Evolutionary conservation across 2,329 filamentous ascomycete genomes (phyloP), one percentile per base, ranked within the genome.

Genomic region (Fusarium sacchari): DNA sequence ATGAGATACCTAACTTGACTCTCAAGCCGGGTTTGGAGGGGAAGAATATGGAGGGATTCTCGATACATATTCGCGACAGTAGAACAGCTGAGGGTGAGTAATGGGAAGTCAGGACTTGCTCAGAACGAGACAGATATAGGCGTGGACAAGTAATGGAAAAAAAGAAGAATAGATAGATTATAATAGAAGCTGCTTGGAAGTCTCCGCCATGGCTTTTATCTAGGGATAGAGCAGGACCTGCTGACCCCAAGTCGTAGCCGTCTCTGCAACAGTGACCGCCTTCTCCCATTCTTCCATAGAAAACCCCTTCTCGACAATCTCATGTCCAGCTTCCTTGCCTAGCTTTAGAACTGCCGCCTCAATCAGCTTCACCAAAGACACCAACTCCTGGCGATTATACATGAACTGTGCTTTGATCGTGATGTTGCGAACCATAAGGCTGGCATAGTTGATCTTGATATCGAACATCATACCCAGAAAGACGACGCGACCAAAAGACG

Each of bases 361-460:
- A 18, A 75, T 49, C 69, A 75, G 44, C 32, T 73, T 71, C 44
- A 75, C 58, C 7, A 75, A 18, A 6, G 52, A 52, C 3, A 26
- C 63, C 7, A 75, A 34, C 22, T 75, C 59, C 7, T 47, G 20
- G 7, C 72, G 63, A 0, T 60, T 69, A 24, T 71, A 73, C 73
- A 75, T 75, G 37, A 57, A 57, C 10, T 75, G 58, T 6, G 46
- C 67, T 15, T 57, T 73, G 40, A 73, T 53, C 0, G 69, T 75
- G 15, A 75, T 66, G 18, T 58, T 71, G 3, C 67, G 63, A 39
- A 17, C 0, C 58, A 75, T 57, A 3, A 75, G 32, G 7, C 44
- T 59, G 3, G 53, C 10, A 44, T 75, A 75, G 37, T 59, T 75
- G 42, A 75, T n/a, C 1, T 50, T 71, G 4, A 75, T 49, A 26